These are phyloP conservation scores for Capsicum rhomboideum DNA, from an alignment of 257 asterid genomes.

Conservation along the genomic window DNA sequence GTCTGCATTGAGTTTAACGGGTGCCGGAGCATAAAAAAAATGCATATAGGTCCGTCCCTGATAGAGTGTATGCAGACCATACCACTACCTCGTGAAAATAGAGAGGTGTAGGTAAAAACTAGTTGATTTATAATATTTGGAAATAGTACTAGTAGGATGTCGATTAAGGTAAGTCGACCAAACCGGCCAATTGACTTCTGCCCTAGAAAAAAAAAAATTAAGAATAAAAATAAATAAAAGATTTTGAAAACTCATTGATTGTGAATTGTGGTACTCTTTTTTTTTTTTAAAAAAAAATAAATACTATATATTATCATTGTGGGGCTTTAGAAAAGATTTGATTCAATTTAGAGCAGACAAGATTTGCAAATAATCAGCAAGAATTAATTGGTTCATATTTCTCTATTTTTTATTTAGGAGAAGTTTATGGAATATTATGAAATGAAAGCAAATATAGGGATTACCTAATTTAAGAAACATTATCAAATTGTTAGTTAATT, in stretches of 20 bases:
- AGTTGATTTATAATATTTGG: neutral
- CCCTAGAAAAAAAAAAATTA: neutral
- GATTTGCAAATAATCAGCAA: neutral
- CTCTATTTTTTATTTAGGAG: neutral
- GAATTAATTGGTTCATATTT: neutral
- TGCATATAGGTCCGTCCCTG: too few relatives aligned
- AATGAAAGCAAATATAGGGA: neutral
- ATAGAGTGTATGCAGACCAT: too few relatives aligned
- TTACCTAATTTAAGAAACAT: neutral
- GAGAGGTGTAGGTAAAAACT: too few relatives aligned
- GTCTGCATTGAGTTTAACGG: too few relatives aligned
- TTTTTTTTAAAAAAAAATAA: neutral
- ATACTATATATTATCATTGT: neutral
- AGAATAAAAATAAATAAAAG: neutral
- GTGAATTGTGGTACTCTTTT: neutral
- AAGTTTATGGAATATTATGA: neutral
- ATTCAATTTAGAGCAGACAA: neutral
- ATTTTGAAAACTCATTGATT: neutral
- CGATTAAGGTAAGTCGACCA: neutral
- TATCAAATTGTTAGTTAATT: neutral
- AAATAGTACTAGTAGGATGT: neutral
- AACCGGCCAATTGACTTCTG: neutral
- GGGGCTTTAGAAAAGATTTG: neutral
- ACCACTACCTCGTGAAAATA: too few relatives aligned
- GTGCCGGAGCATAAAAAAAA: too few relatives aligned